Evolutionary conservation across 345 rosid genomes (phyloP), one percentile per base, ranked within the genome.

Genomic region (Angophora floribunda): DNA sequence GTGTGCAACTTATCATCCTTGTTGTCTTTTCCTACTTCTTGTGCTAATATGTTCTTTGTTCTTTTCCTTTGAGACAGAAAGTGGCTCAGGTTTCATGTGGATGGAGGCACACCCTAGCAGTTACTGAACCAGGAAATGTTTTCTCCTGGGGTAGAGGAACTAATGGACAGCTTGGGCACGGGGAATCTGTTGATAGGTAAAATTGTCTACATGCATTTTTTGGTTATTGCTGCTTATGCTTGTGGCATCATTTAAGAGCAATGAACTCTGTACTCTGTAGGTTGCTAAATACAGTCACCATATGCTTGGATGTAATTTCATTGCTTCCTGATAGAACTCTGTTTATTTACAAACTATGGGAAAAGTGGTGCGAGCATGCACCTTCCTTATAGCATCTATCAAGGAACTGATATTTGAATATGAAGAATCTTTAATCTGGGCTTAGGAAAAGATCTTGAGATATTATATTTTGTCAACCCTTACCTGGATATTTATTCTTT

Each of bases 111-210:
- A 95, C 99, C 1, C 94, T 98, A 92, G 99, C 98, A 90, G 92
- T 96, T 87, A 97, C 98, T 13, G 99, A 96, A 89, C 90, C 75
- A 86, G 91, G 95, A 63, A 96, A 98, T 89, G 94, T 98, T 30
- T 98, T 93, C 91, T 96, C 99, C 86, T 97, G 99, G 99, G 99
- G 99, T 84, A 95, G 99, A 94, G 99, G 99, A 87, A 98, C 99
- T 57, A 98, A 97, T 91, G 98, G 99, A 89, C 99, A 98, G 93
- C 99, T 98, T 85, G 99, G 99, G 86, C 94, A 92, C 78, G 99
- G 99, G 86, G 97, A 94, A 89, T 91, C 95, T 7, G 51, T 88
- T 80, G 99, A 98, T 90, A 85, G 97, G 99, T 98, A 95, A 94
- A 85, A 63, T 50, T 86, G 14, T 75, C 82, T 30, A 75, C 82